Evolutionary conservation across 1,284 basidiomycete genomes (phyloP).

Genomic region (Marasmius tenuissimus): DNA sequence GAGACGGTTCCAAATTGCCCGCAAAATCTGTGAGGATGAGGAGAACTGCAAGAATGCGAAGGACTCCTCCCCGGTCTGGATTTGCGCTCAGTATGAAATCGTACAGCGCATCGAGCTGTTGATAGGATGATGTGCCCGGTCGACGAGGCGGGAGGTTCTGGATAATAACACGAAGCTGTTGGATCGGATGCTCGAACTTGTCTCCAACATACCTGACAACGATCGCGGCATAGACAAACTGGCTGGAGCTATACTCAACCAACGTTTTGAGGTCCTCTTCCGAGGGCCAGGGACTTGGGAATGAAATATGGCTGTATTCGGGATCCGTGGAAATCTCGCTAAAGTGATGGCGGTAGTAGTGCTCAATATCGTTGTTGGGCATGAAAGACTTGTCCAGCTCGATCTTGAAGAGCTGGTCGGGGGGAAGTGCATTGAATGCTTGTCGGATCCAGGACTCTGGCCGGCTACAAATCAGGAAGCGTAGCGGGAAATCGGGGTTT

Average conservation of each 20-base stretch:
- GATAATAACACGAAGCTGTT: slow-evolving; percentile 6
- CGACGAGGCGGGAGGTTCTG: not conserved
- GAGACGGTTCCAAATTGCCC: not conserved
- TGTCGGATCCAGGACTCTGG: not conserved
- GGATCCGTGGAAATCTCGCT: not conserved
- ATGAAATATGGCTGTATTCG: not conserved
- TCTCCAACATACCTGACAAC: slow-evolving; percentile 8
- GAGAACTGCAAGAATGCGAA: not conserved
- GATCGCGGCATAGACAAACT: slow-evolving; percentile 14
- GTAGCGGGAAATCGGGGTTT: not conserved
- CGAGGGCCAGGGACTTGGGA: slow-evolving; percentile 10
- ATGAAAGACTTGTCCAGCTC: not conserved
- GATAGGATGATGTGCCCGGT: not conserved
- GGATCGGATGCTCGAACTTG: not conserved
- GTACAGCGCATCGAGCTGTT: slow-evolving; percentile 11
- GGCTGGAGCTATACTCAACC: slow-evolving; percentile 3
- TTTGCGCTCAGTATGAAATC: slow-evolving; percentile 4
- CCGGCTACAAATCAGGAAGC: not conserved
- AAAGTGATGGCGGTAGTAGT: not conserved
- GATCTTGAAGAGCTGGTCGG: not conserved
- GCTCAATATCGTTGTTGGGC: not conserved
- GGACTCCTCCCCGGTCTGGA: not conserved
- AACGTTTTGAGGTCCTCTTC: not conserved
- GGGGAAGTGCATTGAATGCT: not conserved
- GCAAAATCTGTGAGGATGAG: not conserved